Evolutionary conservation across 2,329 filamentous ascomycete species (phyloP).

Genomic region (Mariannaea sp.): DNA sequence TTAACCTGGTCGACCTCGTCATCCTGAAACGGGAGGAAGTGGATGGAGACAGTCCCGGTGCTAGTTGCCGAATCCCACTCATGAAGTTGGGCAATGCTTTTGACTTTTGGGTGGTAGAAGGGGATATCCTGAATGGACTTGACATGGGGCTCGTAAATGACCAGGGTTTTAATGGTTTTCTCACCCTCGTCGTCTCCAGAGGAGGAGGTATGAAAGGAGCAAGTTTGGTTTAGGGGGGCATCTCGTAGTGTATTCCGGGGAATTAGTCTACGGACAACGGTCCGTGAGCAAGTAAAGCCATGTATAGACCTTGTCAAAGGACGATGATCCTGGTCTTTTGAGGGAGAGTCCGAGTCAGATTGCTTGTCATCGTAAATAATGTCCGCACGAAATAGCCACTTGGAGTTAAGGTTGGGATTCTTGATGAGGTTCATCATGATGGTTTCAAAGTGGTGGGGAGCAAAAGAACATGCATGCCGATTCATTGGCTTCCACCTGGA

Average conservation of each 20-base stretch:
- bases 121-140: conserved; percentile 67
- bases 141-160: conserved; percentile 81
- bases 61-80: conserved; percentile 56
- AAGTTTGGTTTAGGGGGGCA: conserved; percentile 78
- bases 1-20: conserved; percentile 46
- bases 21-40: conserved; percentile 59
- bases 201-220: conserved; percentile 65
- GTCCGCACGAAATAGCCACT: conserved; percentile 78
- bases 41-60: conserved; percentile 60
- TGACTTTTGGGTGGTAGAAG: conserved; percentile 85
- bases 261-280: conserved; percentile 76
- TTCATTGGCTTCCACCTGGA: conserved; percentile 59
- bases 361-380: conserved; percentile 56
- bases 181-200: conserved; percentile 15
- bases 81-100: conserved; percentile 76
- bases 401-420: conserved; percentile 81
- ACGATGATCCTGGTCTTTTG: not conserved
- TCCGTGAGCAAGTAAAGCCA: conserved; percentile 55
- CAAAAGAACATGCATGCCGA: conserved; percentile 64
- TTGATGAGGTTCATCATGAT: conserved; percentile 76
- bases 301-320: conserved; percentile 28
- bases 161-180: conserved; percentile 44
- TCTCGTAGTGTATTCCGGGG: conserved; percentile 83
- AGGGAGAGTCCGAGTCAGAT: not conserved
- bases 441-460: conserved; percentile 63